These are phyloP conservation scores for Aspergillus wentii DNA, from an alignment of 495 filamentous ascomycete species.

Conservation along the genomic window DNA sequence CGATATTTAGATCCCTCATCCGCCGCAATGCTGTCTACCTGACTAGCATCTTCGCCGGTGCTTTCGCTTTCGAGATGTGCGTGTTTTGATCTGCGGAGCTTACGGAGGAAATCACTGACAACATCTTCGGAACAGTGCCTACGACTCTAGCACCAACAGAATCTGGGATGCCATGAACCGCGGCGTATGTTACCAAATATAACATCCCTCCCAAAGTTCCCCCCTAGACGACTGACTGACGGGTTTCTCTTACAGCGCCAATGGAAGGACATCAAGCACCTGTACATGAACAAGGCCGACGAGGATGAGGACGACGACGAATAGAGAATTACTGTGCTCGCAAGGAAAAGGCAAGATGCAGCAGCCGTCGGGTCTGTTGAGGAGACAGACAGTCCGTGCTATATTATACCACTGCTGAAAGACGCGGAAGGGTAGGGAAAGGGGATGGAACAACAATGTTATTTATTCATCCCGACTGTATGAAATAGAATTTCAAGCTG, in stretches of 20 bases:
- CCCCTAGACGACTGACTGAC: slow-evolving; percentile 24
- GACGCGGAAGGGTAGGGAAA: not conserved
- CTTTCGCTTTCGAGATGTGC: slow-evolving; percentile 93
- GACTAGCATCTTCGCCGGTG: slow-evolving; percentile 74
- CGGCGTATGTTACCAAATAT: slow-evolving; percentile 62
- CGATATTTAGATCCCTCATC: slow-evolving; percentile 65
- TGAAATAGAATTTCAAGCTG: not conserved
- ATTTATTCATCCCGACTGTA: not conserved
- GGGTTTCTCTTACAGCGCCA: slow-evolving; percentile 61
- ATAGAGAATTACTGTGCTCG: not conserved
- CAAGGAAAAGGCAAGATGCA: slow-evolving; percentile 18
- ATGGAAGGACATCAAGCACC: slow-evolving; percentile 98
- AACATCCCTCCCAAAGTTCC: slow-evolving; percentile 1
- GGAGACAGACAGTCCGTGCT: not conserved
- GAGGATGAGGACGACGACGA: slow-evolving; percentile 55
- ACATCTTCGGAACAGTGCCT: slow-evolving; percentile 52
- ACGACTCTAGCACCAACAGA: slow-evolving; percentile 69
- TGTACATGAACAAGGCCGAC: slow-evolving; percentile 63
- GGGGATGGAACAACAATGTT: not conserved
- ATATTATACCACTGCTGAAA: slow-evolving; percentile 1
- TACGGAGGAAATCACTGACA: slow-evolving; percentile 13
- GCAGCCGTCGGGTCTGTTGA: not conserved
- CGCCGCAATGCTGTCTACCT: slow-evolving; percentile 82
- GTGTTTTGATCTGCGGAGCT: too few species aligned
- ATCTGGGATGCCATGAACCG: slow-evolving; percentile 87